Percentiles rank a stretch among this genome's conserved stretches.
phyloP scores from a whole-genome alignment of 2,329 filamentous ascomycete genomes.

The Torrubiella hemipterigena region DNA sequence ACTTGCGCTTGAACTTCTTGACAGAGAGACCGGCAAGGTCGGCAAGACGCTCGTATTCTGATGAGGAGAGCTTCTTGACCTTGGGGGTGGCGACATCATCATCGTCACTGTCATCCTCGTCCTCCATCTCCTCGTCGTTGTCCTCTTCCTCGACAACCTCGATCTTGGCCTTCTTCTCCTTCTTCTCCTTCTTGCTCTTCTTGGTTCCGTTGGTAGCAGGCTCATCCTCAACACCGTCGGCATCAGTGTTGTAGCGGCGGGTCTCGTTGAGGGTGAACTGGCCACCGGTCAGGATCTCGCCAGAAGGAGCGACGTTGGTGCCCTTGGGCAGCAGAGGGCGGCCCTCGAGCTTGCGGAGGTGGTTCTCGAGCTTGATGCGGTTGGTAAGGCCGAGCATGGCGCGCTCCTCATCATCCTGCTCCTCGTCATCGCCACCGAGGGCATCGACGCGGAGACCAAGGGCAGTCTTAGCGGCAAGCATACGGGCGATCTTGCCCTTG shows the following conservation, averaged over 20 bases:
- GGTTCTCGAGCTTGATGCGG: constrained; percentile 63
- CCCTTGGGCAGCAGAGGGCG: constrained; percentile 75
- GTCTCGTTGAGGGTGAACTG: constrained; percentile 91
- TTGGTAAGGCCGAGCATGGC: constrained; percentile 64
- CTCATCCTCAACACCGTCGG: constrained; percentile 66
- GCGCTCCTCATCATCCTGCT: constrained; percentile 80
- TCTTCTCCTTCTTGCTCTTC: constrained; percentile 26
- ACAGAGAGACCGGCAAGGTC: constrained; percentile 57
- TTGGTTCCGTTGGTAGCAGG: constrained; percentile 29
- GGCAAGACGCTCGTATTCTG: constrained; percentile 47
- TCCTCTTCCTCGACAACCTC: constrained; percentile 27
- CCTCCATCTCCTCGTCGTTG: constrained; percentile 28
- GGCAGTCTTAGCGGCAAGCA: constrained; percentile 86
- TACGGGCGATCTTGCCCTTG: constrained; percentile 98
- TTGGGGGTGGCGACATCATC: constrained; percentile 21
- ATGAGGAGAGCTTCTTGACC: constrained; percentile 36
- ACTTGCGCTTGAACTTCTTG: constrained; percentile 69
- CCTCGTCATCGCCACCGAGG: constrained; percentile 43
- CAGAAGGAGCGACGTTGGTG: constrained; percentile 62
- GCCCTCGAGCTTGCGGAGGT: constrained; percentile 70
- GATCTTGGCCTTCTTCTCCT: constrained; percentile 29
- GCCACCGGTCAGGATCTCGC: constrained; percentile 48
- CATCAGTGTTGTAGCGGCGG: constrained; percentile 88
- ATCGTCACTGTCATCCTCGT: constrained; percentile 18
- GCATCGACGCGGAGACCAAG: constrained; percentile 90